These are phyloP conservation scores for Rhodotorula toruloides DNA, from an alignment of 768 basidiomycete genomes.

Conservation along the genomic window DNA sequence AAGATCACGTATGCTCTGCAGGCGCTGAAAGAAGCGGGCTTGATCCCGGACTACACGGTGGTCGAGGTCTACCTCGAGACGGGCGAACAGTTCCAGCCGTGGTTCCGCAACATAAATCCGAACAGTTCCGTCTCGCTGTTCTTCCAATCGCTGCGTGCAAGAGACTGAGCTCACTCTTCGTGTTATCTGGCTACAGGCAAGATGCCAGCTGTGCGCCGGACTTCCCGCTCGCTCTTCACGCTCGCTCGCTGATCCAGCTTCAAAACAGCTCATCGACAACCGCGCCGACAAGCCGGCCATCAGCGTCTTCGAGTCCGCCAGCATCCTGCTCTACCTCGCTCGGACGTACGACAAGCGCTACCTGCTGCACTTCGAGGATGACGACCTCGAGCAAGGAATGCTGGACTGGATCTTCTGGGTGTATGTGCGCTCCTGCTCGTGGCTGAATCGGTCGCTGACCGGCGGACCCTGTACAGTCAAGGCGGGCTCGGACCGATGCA, in stretches of 20 bases:
- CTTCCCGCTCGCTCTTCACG: no score
- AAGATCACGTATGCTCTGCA: constrained; percentile 18
- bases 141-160: not conserved
- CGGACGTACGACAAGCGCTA: constrained; percentile 12
- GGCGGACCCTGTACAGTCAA: not conserved
- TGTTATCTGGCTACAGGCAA: not conserved
- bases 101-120: constrained; percentile 27
- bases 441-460: no score
- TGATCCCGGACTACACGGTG: constrained; percentile 21
- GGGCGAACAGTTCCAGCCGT: constrained; percentile 21
- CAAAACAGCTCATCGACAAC: constrained; percentile 27
- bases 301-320: constrained; percentile 11
- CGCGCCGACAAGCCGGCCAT: constrained; percentile 1
- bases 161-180: not conserved
- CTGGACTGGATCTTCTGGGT: constrained; percentile 17
- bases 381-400: constrained; percentile 17
- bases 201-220: no score
- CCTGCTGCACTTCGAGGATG: constrained; percentile 19
- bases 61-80: constrained; percentile 6
- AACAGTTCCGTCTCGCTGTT: constrained; percentile 3
- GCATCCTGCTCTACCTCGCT: constrained; percentile 25
- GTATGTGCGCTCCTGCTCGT: not conserved
- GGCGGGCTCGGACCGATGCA: constrained; percentile 16
- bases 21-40: constrained; percentile 24
- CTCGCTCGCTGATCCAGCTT: no score